phyloP scores from a whole-genome alignment of 164 flowering plant genomes.

The Berberis thunbergii region DNA sequence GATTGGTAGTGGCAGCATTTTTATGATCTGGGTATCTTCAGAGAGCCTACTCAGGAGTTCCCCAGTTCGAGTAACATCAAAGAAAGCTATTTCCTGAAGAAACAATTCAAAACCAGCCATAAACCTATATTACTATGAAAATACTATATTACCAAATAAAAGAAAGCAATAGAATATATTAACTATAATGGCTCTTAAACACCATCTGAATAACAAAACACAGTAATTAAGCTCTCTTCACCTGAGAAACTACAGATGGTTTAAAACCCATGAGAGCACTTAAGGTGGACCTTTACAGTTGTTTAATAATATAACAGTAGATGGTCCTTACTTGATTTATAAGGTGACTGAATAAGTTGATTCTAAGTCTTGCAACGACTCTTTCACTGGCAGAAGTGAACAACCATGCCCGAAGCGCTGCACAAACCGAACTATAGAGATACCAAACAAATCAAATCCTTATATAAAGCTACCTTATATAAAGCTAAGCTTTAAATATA shows the following conservation, averaged over 20 bases:
- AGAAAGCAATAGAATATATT: too few relatives aligned
- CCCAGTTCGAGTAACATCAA: slow-evolving; percentile 90
- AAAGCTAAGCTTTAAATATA: too few relatives aligned
- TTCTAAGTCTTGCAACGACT: slow-evolving; percentile 89
- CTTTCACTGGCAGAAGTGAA: slow-evolving; percentile 95
- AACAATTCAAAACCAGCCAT: not conserved
- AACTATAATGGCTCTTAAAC: too few relatives aligned
- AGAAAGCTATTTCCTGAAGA: slow-evolving; percentile 76
- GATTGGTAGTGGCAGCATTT: slow-evolving; percentile 97
- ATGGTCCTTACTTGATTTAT: slow-evolving; percentile 47
- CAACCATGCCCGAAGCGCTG: slow-evolving; percentile 89
- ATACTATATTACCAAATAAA: too few relatives aligned
- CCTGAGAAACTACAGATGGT: too few relatives aligned
- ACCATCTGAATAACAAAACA: too few relatives aligned
- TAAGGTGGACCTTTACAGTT: not conserved
- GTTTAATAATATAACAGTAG: not conserved
- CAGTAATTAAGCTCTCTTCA: too few relatives aligned
- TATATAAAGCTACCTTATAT: not conserved
- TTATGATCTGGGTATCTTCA: slow-evolving; percentile 95
- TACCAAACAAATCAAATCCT: slow-evolving; percentile 6
- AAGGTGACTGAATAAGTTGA: slow-evolving; percentile 74
- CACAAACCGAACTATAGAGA: slow-evolving; percentile 57
- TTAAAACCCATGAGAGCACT: not conserved
- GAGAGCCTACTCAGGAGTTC: slow-evolving; percentile 95
- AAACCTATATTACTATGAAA: too few relatives aligned